These are phyloP conservation scores for Phlebopus sp. DNA, from an alignment of 1,284 basidiomycete species.

Conservation along the genomic window DNA sequence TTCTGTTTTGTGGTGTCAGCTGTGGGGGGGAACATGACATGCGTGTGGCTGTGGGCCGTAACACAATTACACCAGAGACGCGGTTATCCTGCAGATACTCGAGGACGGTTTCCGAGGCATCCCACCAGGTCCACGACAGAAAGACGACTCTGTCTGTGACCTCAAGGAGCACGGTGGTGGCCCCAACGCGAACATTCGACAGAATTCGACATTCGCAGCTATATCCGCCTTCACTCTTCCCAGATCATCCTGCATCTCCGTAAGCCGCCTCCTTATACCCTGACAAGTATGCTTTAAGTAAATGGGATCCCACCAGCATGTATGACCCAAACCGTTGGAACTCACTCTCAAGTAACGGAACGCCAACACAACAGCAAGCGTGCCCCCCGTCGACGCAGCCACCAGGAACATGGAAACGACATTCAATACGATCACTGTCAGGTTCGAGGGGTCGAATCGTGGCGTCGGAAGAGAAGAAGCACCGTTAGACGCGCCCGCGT, in stretches of 20 bases:
- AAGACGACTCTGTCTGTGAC: slow-evolving; percentile 5
- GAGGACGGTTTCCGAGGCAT: slow-evolving; percentile 7
- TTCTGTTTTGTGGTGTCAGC: too few species aligned
- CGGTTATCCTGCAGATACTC: neutral
- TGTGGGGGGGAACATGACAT: too few species aligned
- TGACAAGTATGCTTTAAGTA: slow-evolving; percentile 6
- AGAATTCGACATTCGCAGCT: neutral
- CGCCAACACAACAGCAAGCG: slow-evolving; percentile 9
- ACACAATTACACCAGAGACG: neutral
- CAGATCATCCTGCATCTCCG: slow-evolving; percentile 5
- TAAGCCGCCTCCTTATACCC: neutral
- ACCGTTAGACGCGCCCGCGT: too few species aligned
- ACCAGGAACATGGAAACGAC: neutral
- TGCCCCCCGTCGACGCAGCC: slow-evolving; percentile 2
- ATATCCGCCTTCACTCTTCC: too few species aligned
- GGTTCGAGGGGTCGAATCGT: too few species aligned
- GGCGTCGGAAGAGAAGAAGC: too few species aligned
- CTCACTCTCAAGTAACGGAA: slow-evolving; percentile 18
- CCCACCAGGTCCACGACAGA: neutral
- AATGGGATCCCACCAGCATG: too few species aligned
- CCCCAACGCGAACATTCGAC: slow-evolving; percentile 7
- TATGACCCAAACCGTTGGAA: neutral
- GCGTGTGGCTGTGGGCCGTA: neutral
- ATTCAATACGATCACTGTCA: neutral
- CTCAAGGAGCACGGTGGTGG: slow-evolving; percentile 2